Conservation (phyloP, 202 grass and related monocot genomes). For the Bolboschoenoplectus hybrid region DNA sequence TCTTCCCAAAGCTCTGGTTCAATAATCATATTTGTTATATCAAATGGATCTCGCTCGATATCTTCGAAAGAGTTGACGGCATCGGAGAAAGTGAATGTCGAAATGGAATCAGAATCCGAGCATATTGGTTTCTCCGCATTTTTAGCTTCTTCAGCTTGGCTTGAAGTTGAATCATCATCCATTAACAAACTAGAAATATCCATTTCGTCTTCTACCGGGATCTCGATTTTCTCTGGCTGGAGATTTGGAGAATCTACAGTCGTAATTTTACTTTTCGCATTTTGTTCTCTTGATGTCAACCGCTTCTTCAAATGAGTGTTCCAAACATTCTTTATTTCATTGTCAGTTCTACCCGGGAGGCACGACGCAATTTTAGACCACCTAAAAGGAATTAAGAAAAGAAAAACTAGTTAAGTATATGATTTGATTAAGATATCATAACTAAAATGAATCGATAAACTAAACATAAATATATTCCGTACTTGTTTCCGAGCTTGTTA, state of each 20-base stretch:
- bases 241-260: slow-evolving; percentile 7
- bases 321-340: slow-evolving; percentile 95
- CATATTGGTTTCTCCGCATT: neutral
- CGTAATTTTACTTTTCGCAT: neutral
- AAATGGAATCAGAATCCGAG: slow-evolving; percentile 28
- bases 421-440: neutral
- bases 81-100: slow-evolving; percentile 34
- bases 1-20: slow-evolving; percentile 36
- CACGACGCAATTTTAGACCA: slow-evolving; percentile 77
- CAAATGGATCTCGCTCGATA: slow-evolving; percentile 5
- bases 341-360: slow-evolving; percentile 74
- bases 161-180: slow-evolving; percentile 34
- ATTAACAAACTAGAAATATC: slow-evolving; percentile 42
- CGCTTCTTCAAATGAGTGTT: slow-evolving; percentile 78
- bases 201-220: slow-evolving; percentile 24
- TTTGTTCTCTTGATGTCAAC: slow-evolving; percentile 21
- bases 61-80: slow-evolving; percentile 21
- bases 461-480: neutral
- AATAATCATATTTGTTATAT: slow-evolving; percentile 35
- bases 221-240: slow-evolving; percentile 19
- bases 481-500: slow-evolving; percentile 41
- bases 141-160: slow-evolving; percentile 26
- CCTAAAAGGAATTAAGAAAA: slow-evolving; percentile 40
- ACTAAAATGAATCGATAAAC: neutral
- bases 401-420: neutral